Evolutionary conservation across 257 asterid genomes (phyloP).

Genomic region (Plantago ovata): DNA sequence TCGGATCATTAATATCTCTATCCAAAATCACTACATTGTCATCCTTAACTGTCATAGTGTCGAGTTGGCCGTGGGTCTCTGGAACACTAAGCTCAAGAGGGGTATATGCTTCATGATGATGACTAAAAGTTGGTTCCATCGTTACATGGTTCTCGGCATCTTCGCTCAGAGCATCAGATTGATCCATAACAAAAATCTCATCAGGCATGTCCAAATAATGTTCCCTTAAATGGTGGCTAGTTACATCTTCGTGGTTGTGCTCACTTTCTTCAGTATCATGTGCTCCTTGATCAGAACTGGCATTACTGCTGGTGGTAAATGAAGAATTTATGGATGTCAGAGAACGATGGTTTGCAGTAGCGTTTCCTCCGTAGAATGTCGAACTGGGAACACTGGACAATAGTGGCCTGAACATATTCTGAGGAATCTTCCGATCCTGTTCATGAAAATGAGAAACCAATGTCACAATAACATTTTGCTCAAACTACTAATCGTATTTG

Average conservation of each 20-base stretch:
- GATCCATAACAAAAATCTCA: conserved; percentile 68
- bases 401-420: conserved; percentile 94
- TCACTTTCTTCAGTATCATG: conserved; percentile 69
- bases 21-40: conserved; percentile 33
- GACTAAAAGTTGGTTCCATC: conserved; percentile 31
- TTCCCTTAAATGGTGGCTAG: conserved; percentile 36
- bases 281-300: conserved; percentile 74
- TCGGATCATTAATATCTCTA: conserved; percentile 22
- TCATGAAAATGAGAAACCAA: conserved; percentile 16
- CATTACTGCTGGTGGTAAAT: conserved; percentile 80
- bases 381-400: conserved; percentile 96
- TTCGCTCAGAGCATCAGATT: conserved; percentile 41
- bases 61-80: conserved; percentile 31
- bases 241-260: conserved; percentile 59
- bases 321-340: conserved; percentile 73
- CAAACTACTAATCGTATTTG: not conserved
- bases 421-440: conserved; percentile 85
- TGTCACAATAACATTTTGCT: conserved; percentile 12
- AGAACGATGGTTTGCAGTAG: conserved; percentile 48
- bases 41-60: conserved; percentile 23
- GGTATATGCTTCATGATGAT: conserved; percentile 27
- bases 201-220: conserved; percentile 37
- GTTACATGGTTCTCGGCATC: conserved; percentile 26
- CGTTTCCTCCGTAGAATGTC: conserved; percentile 66
- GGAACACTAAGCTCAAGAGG: conserved; percentile 26